phyloP scores from a whole-genome alignment of 495 filamentous ascomycete species.

The Daldinia decipiens region DNA sequence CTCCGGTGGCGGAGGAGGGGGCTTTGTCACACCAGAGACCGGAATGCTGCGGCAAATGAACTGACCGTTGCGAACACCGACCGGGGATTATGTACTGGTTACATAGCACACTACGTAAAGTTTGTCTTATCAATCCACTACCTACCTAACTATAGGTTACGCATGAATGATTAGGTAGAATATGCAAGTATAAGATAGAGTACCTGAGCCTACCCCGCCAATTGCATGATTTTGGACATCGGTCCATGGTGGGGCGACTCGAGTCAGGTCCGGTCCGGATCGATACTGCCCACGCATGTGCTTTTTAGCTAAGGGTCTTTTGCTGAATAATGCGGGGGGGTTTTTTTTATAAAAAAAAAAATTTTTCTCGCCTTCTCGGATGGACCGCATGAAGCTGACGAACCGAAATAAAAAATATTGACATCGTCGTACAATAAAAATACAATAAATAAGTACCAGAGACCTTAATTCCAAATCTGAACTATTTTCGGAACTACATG shows the following conservation, averaged over 20 bases:
- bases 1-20: conserved; percentile 11
- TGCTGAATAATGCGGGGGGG: conserved; percentile 45
- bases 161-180: neutral
- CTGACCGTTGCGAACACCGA: neutral
- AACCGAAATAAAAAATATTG: conserved; percentile 5
- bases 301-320: conserved; percentile 1
- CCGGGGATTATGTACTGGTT: no score
- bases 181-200: conserved; percentile 5
- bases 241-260: neutral
- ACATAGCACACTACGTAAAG: no score
- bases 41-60: neutral
- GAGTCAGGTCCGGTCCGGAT: conserved; percentile 34
- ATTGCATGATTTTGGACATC: neutral
- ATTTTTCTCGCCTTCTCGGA: conserved; percentile 30
- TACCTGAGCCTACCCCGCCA: neutral
- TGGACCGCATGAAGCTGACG: conserved; percentile 3
- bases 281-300: neutral
- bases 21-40: conserved; percentile 8
- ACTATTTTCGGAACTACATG: conserved; percentile 44
- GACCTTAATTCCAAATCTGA: conserved; percentile 40
- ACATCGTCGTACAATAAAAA: neutral
- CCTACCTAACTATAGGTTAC: no score
- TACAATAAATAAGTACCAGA: neutral
- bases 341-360: no score
- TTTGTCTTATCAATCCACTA: no score